These are phyloP conservation scores for Trametes sp. DNA, from an alignment of 1,284 basidiomycete genomes.

Conservation along the genomic window DNA sequence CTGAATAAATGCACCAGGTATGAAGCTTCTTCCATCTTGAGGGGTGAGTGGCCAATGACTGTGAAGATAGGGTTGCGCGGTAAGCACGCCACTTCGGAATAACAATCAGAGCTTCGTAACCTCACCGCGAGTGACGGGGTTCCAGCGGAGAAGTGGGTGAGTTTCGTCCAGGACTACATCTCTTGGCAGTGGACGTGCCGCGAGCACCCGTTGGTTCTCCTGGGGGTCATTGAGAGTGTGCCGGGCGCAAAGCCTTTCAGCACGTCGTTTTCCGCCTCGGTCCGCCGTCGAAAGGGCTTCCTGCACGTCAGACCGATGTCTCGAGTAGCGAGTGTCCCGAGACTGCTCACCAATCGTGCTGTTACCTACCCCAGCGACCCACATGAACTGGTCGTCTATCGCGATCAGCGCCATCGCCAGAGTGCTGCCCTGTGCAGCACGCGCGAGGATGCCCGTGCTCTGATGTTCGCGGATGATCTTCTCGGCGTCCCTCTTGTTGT, in stretches of 20 bases:
- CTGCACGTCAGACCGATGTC: neutral
- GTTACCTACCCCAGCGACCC: constrained; percentile 8
- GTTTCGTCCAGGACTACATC: neutral
- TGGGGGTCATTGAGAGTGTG: neutral
- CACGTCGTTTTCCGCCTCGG: neutral
- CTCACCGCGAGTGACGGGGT: neutral
- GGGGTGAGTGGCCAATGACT: neutral
- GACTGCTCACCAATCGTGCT: constrained; percentile 1
- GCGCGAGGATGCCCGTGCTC: neutral
- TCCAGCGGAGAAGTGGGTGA: neutral
- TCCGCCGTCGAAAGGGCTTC: neutral
- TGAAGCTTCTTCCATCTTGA: neutral
- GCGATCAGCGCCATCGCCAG: constrained; percentile 7
- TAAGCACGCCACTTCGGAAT: no score
- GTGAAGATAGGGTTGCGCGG: neutral
- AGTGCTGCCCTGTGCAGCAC: constrained; percentile 3
- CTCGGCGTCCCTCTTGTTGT: neutral
- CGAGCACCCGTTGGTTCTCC: neutral
- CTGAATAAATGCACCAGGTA: neutral
- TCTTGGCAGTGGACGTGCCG: neutral
- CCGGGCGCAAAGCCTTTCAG: neutral
- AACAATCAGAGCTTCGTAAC: no score
- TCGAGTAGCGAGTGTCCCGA: no score
- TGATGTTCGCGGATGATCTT: neutral
- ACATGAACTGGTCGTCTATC: constrained; percentile 8